Base-by-base conservation (phyloP, 306 rosid species). In the Fragaria vesca region DNA sequence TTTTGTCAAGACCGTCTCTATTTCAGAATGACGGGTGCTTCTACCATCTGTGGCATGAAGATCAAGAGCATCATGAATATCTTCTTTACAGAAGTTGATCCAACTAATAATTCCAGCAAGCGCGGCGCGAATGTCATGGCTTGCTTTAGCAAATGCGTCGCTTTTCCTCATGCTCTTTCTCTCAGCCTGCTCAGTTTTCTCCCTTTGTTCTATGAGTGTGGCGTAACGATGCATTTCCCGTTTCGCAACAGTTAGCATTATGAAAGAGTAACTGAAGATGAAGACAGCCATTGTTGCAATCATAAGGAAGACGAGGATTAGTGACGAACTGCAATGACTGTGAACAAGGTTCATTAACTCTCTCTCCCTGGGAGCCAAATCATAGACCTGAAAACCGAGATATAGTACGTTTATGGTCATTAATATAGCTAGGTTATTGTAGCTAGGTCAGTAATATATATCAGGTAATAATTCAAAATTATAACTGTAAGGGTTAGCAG, bases 151-250 rank as follows among this genome's bases (percentile, higher is more conserved):
- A 69, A 90, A 88, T 34, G 97, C 97, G 2, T 51, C 72, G n/a
- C 89, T 94, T 81, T 90, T 92, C 32, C 92, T 90, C 86, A 82
- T 84, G 66, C 88, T 89, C 76, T 88, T 93, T 76, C 89, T 76
- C 87, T 89, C 96, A 5, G 97, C 96, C 73, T 89, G 91, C 75
- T 89, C 85, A 0, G 91, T 93, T 24, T 91, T 87, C 83, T 91
- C 96, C 86, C 71, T 76, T 63, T 93, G 91, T 78, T 85, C 83
- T 60, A 91, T 88, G 24, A 93, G 90, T 54, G 87, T 85, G 12
- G 88, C 82, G 75, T 88, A 81, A 75, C 86, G 84, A 57, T 76
- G 78, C 91, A 84, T 87, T 79, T 90, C 89, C 82, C 84, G n/a
- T 69, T 66, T 81, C 11, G 70, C 69, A 13, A 62, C 71, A 78